Conservation (phyloP, 371 early-diverging fungal species). For the Fennellomyces sp. region DNA sequence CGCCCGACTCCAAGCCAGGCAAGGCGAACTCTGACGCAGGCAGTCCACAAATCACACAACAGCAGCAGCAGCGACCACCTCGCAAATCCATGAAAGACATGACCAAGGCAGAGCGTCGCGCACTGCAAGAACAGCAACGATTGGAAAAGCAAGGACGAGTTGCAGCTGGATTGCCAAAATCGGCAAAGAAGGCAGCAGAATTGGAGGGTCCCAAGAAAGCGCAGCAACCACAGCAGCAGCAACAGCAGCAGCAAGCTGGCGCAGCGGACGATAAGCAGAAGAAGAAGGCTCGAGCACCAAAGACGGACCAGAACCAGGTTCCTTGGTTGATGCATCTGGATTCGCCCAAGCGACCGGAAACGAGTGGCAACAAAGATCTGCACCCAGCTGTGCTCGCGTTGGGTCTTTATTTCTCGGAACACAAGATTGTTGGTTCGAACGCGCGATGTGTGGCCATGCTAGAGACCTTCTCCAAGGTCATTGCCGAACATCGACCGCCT, state of each 20-base stretch:
- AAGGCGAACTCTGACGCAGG: not conserved
- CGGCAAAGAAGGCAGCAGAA: slow-evolving; percentile 31
- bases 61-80: slow-evolving; percentile 9
- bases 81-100: slow-evolving; percentile 70
- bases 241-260: slow-evolving; percentile 13
- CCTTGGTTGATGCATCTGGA: slow-evolving; percentile 73
- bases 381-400: slow-evolving; percentile 89
- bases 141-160: slow-evolving; percentile 69
- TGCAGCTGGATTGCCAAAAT: slow-evolving; percentile 49
- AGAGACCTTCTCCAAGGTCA: slow-evolving; percentile 83
- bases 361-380: slow-evolving; percentile 60
- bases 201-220: slow-evolving; percentile 19
- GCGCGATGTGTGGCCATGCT: slow-evolving; percentile 89
- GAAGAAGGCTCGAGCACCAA: slow-evolving; percentile 35
- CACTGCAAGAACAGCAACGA: slow-evolving; percentile 76
- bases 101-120: slow-evolving; percentile 93
- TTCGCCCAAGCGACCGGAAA: slow-evolving; percentile 58
- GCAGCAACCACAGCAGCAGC: slow-evolving; percentile 38
- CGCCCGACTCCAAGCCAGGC: not conserved
- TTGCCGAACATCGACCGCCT: slow-evolving; percentile 91
- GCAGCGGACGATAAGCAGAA: slow-evolving; percentile 35
- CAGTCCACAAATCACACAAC: slow-evolving; percentile 4
- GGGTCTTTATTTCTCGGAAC: slow-evolving; percentile 86
- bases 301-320: slow-evolving; percentile 56
- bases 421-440: slow-evolving; percentile 90